phyloP scores from a whole-genome alignment of 2,329 filamentous ascomycete genomes.

The Hypocrella siamensis region DNA sequence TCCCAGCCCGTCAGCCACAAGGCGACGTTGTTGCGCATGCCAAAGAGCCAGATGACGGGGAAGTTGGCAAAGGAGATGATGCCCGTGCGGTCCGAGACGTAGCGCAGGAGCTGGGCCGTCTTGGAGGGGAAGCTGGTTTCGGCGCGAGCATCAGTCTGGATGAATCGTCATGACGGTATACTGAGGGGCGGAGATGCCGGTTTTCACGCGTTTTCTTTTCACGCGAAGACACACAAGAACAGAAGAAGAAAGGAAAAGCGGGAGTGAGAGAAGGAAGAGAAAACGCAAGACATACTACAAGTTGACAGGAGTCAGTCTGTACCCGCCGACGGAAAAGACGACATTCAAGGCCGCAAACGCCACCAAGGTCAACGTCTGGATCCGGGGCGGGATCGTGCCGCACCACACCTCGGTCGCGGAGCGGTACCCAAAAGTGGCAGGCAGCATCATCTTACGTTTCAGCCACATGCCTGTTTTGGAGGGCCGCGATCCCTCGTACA shows the following conservation, averaged over 20 bases:
- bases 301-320: conserved; percentile 19
- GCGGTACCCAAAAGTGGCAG: conserved; percentile 26
- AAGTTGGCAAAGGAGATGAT: conserved; percentile 49
- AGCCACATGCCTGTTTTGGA: conserved; percentile 11
- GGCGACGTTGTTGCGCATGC: conserved; percentile 49
- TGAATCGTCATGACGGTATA: neutral
- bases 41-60: conserved; percentile 50
- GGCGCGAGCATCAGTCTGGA: neutral
- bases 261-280: neutral
- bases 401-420: conserved; percentile 27
- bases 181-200: neutral
- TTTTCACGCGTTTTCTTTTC: neutral
- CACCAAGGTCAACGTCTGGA: conserved; percentile 24
- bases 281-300: conserved; percentile 19
- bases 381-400: conserved; percentile 25
- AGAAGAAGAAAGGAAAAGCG: neutral
- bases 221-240: no score
- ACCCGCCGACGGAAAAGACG: conserved; percentile 19
- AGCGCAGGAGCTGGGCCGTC: conserved; percentile 28
- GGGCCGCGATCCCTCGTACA: neutral
- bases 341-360: conserved; percentile 23
- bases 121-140: conserved; percentile 16
- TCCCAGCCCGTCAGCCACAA: conserved; percentile 55
- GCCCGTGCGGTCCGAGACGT: conserved; percentile 47
- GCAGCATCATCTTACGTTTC: conserved; percentile 17